Base-by-base conservation (phyloP, 2,329 filamentous ascomycete genomes). In the Claviceps paspali region DNA sequence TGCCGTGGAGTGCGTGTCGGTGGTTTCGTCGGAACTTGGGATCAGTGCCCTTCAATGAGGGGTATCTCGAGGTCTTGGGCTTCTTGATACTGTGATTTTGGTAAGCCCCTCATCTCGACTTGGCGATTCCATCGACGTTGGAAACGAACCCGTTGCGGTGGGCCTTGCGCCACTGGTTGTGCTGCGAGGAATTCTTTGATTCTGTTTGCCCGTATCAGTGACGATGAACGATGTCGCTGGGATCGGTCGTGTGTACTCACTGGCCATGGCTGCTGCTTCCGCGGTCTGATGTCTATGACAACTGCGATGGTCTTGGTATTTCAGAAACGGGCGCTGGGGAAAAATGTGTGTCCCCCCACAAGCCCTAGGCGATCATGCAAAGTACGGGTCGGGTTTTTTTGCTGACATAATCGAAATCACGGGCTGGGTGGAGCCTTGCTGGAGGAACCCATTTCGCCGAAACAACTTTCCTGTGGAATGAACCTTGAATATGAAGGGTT, bases 11-110 rank as follows among this genome's bases (percentile, higher is more conserved):
- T 67, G 91, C 91, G 78, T 98, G 88, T 75, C 86, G 85, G 76
- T 98, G 91, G 78, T 98, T 98, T 71, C 91, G 82, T 68, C 91
- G 82, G 78, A 98, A 98, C 80, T 98, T 98, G 64, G 91, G 87
- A 72, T 98, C 91, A 65, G 85, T 91, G 59, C 91, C 91, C 65
- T 95, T 95, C 60, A 98, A 81, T 55, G 88, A 96, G 51, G 91
- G 91, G 74, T 98, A 98, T 74, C 91, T 79, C 69, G 87, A 79
- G 62, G 91, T 96, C 79, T 94, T 95, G 51, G 91, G 91, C 82
- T 95, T 96, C 82, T 96, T 96, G 79, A 98, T 98, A 72, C 88
- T 95, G 63, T 30, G 21, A 35, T n/a, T 33, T 23, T 26, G 6
- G 38, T 47, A 55, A 30, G 40, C 22, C 14, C 28, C 21, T 28